A percentile compares a stretch with the other conserved stretches of the same genome.
Conservation (phyloP, 1,284 basidiomycete genomes). For the Cutaneotrichosporon sp. region DNA sequence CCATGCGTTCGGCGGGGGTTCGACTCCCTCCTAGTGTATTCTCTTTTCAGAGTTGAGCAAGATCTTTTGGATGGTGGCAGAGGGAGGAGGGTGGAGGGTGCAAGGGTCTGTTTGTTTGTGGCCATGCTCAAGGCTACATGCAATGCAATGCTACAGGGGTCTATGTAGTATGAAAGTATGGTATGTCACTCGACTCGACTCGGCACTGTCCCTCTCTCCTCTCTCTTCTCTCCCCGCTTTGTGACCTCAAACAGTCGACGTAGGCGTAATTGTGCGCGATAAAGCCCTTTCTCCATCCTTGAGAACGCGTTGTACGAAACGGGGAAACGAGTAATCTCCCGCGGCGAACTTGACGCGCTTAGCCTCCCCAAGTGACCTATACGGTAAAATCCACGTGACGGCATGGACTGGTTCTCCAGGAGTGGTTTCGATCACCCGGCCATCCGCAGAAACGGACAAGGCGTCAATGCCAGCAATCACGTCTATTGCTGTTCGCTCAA, state of each 20-base stretch:
- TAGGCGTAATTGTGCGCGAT: not conserved
- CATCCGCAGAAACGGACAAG: not conserved
- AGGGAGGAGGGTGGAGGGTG: no score
- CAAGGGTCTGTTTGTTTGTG: no score
- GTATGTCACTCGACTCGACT: not conserved
- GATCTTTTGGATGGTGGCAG: no score
- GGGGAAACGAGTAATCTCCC: conserved; percentile 46
- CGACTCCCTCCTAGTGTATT: no score
- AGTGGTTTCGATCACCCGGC: not conserved
- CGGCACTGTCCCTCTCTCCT: no score
- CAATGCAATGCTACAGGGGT: not conserved
- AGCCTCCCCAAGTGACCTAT: conserved; percentile 45
- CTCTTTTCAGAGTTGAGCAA: no score
- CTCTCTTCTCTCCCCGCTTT: not conserved
- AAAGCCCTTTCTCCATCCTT: not conserved
- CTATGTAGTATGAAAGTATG: not conserved
- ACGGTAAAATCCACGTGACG: conserved; percentile 41
- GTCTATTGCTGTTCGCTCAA: conserved; percentile 6
- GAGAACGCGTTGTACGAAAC: conserved; percentile 22
- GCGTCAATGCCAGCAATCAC: conserved; percentile 3
- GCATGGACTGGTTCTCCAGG: not conserved
- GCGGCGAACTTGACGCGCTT: conserved; percentile 46
- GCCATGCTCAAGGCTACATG: not conserved
- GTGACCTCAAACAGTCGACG: not conserved
- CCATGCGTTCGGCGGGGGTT: no score